Base-by-base conservation (phyloP, 768 basidiomycete species). In the Boletus vermiculosoides region DNA sequence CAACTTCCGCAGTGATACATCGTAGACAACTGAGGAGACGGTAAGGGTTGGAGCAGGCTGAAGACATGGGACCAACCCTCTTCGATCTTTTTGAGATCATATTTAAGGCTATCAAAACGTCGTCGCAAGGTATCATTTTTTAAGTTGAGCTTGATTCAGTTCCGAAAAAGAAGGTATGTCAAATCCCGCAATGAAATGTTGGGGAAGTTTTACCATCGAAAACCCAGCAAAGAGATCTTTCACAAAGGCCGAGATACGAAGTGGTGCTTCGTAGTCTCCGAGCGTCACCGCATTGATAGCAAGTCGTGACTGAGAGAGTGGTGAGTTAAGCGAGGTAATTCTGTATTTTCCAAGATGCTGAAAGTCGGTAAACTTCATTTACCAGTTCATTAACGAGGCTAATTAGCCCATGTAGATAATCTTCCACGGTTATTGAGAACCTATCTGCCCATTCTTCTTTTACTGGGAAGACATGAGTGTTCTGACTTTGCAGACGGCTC, bases 21-120 rank as follows among this genome's bases (percentile, higher is more conserved):
- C 91, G 65, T 93, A 93, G 2, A 92, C 91, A 48, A 93, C 90
- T 93, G 59, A 22, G 55, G 37, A 25, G 53, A 40, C 13, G 22
- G 28, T 20, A 42, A 45, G 59, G 42, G n/a, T 33, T 25, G 31
- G 45, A 54, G 39, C 52, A 45, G 33, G 36, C 33, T 16, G 34
- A 36, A 48, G 52, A 45, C n/a, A 44, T 47, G 16, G 25, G 30
- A 62, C 76, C 47, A 54, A 83, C 91, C 90, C 85, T 92, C 91
- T 74, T 92, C 90, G 18, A 93, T 88, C 65, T 91, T 92, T 71
- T 92, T 92, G 59, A 93, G 81, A 67, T 92, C 91, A 60, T 92
- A 93, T 66, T 93, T 92, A 34, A 92, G 75, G 60, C 87, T 83
- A 66, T 92, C 90, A 66, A 88, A 93, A 52, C 90, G 76, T 57